A percentile compares a stretch with the other conserved stretches of the same genome.
Evolutionary conservation across 257 asterid species (phyloP).

Genomic region (Datura wrightii): DNA sequence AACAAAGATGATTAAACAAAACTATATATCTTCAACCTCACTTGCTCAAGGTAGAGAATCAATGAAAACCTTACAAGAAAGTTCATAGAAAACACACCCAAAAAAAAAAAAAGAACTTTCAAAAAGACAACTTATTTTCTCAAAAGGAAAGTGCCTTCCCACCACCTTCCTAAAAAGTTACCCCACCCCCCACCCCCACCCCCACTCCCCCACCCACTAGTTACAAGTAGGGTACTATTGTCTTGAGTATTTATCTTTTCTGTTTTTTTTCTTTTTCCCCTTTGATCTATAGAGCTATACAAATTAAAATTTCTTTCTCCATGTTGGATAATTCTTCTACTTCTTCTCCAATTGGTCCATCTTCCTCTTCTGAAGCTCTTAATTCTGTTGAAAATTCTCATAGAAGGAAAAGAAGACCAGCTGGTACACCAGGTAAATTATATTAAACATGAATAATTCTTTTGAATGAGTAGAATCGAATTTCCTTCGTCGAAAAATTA

Average conservation of each 20-base stretch:
- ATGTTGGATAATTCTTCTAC: slow-evolving; percentile 39
- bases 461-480: not conserved
- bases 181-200: not conserved
- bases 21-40: slow-evolving; percentile 38
- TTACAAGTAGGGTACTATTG: slow-evolving; percentile 9
- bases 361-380: slow-evolving; percentile 42
- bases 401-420: slow-evolving; percentile 47
- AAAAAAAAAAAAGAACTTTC: slow-evolving; percentile 27
- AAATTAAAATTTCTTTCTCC: slow-evolving; percentile 9
- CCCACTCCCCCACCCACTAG: not conserved
- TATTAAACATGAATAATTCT: not conserved
- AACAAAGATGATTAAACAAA: not conserved
- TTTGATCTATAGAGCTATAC: slow-evolving; percentile 7
- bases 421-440: slow-evolving; percentile 48
- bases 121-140: slow-evolving; percentile 44
- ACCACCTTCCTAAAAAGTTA: slow-evolving; percentile 21
- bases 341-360: slow-evolving; percentile 37
- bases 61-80: slow-evolving; percentile 43
- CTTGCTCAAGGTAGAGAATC: slow-evolving; percentile 44
- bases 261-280: not conserved
- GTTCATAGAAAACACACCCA: slow-evolving; percentile 28
- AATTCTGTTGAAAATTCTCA: slow-evolving; percentile 33
- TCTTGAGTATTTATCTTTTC: not conserved
- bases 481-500: not conserved
- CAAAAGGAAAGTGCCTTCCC: slow-evolving; percentile 42